A percentile compares a stretch with the other conserved stretches of the same genome.
Conservation (phyloP, 2,329 filamentous ascomycete species). For the Pseudocercospora ulei region DNA sequence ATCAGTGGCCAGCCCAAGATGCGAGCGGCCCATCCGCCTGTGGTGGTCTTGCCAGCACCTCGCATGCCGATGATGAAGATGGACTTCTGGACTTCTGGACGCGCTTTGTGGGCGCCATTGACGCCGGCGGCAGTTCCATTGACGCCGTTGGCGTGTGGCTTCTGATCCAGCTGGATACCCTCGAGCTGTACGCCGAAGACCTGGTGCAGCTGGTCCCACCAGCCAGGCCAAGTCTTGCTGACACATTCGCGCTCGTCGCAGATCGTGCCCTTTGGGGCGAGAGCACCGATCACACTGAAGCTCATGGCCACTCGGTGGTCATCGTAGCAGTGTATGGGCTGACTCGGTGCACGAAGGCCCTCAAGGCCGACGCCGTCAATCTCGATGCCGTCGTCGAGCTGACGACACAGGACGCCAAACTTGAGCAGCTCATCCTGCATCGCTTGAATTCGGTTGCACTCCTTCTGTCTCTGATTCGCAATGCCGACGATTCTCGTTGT, state of each 20-base stretch:
- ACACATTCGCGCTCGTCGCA: conserved; percentile 86
- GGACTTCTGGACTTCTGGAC: conserved; percentile 47
- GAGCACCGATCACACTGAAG: conserved; percentile 76
- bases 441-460: conserved; percentile 90
- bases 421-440: conserved; percentile 94
- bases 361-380: conserved; percentile 50
- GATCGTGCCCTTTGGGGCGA: conserved; percentile 60
- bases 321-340: conserved; percentile 81
- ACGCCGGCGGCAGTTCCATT: conserved; percentile 35
- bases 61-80: conserved; percentile 96
- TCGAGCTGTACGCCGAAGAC: conserved; percentile 67
- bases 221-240: conserved; percentile 96
- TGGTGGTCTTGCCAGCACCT: conserved; percentile 91
- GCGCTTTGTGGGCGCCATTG: conserved; percentile 29
- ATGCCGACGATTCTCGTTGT: conserved; percentile 85
- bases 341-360: conserved; percentile 46
- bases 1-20: conserved; percentile 67
- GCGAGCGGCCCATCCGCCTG: conserved; percentile 72
- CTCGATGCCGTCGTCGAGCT: conserved; percentile 91
- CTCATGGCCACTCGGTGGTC: conserved; percentile 98
- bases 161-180: conserved; percentile 53
- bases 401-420: conserved; percentile 75
- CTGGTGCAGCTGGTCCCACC: conserved; percentile 83
- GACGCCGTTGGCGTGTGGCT: conserved; percentile 23
- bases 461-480: conserved; percentile 94